These are phyloP conservation scores for Irpex sp. DNA, from an alignment of 1,284 basidiomycete genomes.

Conservation along the genomic window DNA sequence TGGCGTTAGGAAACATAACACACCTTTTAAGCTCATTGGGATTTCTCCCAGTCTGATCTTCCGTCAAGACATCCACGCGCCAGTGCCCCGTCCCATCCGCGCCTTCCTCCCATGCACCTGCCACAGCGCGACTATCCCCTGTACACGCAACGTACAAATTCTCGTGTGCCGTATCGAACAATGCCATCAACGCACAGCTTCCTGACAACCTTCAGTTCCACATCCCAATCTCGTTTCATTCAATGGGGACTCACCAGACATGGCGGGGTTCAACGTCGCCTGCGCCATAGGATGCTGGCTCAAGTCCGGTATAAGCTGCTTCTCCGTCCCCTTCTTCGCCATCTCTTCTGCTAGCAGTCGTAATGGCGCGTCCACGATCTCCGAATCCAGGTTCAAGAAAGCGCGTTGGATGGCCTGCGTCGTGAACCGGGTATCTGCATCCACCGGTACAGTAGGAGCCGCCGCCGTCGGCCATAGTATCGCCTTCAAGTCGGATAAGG, in stretches of 20 bases:
- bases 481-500: slow-evolving; percentile 39
- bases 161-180: slow-evolving; percentile 79
- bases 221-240: background rate
- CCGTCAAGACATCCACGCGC: slow-evolving; percentile 88
- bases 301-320: slow-evolving; percentile 58
- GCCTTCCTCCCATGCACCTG: slow-evolving; percentile 82
- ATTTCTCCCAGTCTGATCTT: slow-evolving; percentile 96
- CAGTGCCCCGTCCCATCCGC: slow-evolving; percentile 63
- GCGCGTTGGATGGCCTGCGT: slow-evolving; percentile 74
- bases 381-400: slow-evolving; percentile 75
- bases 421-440: slow-evolving; percentile 60
- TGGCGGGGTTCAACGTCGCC: slow-evolving; percentile 74
- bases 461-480: slow-evolving; percentile 34
- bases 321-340: slow-evolving; percentile 45
- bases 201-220: slow-evolving; percentile 38
- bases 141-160: slow-evolving; percentile 89
- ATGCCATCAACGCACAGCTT: slow-evolving; percentile 83
- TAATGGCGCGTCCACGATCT: slow-evolving; percentile 77
- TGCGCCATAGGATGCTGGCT: slow-evolving; percentile 68
- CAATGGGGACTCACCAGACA: slow-evolving; percentile 49
- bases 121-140: slow-evolving; percentile 94
- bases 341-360: slow-evolving; percentile 63
- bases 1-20: slow-evolving; percentile 9
- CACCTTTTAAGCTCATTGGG: slow-evolving; percentile 76
- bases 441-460: slow-evolving; percentile 28